These are phyloP conservation scores for Golovinomyces cichoracearum DNA, from an alignment of 2,329 filamentous ascomycete genomes.

Conservation along the genomic window DNA sequence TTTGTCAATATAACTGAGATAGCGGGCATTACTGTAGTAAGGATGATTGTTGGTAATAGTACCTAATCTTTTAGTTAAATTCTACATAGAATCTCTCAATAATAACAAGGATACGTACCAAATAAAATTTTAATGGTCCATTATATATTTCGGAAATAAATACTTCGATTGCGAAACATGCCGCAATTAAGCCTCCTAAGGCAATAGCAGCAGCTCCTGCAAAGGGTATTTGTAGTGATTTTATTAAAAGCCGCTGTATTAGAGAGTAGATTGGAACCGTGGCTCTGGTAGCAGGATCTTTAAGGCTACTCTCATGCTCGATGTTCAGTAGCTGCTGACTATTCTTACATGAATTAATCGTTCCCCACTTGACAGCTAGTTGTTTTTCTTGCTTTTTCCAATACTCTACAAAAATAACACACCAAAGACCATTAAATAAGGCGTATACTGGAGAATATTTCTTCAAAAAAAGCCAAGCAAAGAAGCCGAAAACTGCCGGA, in stretches of 20 bases:
- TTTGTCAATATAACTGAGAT: slow-evolving; percentile 49
- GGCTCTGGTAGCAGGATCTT: slow-evolving; percentile 50
- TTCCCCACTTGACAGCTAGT: slow-evolving; percentile 66
- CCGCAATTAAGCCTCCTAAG: slow-evolving; percentile 58
- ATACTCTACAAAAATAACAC: slow-evolving; percentile 71
- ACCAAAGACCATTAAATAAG: slow-evolving; percentile 58
- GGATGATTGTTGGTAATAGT: slow-evolving; percentile 66
- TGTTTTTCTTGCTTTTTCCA: slow-evolving; percentile 89
- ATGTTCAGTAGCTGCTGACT: slow-evolving; percentile 58
- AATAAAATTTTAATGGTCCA: slow-evolving; percentile 60
- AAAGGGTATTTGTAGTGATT: slow-evolving; percentile 46
- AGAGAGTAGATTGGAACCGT: slow-evolving; percentile 33
- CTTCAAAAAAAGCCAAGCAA: slow-evolving; percentile 58
- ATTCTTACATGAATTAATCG: slow-evolving; percentile 58
- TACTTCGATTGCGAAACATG: slow-evolving; percentile 77
- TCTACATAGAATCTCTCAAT: too few species aligned
- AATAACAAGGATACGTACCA: slow-evolving; percentile 28
- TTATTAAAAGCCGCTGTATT: slow-evolving; percentile 33
- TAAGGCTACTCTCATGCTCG: slow-evolving; percentile 46
- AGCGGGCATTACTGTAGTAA: slow-evolving; percentile 59
- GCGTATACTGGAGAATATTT: slow-evolving; percentile 65
- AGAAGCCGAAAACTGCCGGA: slow-evolving; percentile 51
- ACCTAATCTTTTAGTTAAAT: slow-evolving; percentile 24
- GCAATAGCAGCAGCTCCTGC: slow-evolving; percentile 44
- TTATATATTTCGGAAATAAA: slow-evolving; percentile 88